Percentiles rank a stretch among this genome's conserved stretches.
Evolutionary conservation across 2,329 filamentous ascomycete genomes (phyloP).

Genomic region (Fusarium dlaminii): DNA sequence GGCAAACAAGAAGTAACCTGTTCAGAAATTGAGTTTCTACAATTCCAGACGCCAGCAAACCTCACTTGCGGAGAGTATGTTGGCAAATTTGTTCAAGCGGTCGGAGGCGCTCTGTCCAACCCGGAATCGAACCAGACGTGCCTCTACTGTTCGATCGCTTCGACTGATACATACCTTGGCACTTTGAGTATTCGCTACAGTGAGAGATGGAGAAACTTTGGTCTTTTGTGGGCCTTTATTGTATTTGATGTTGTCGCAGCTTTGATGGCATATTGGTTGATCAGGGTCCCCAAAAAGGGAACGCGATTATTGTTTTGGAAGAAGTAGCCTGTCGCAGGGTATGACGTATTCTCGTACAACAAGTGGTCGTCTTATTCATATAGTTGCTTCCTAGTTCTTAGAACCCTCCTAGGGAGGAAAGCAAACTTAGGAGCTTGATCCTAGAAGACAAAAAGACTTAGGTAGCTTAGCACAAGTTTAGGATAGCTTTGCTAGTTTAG

Average conservation of each 20-base stretch:
- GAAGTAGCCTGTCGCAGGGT: not conserved
- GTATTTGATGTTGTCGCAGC: slow-evolving; percentile 60
- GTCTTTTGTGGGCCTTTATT: slow-evolving; percentile 62
- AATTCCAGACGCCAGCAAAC: slow-evolving; percentile 67
- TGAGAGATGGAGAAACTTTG: slow-evolving; percentile 65
- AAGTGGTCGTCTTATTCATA: too few species aligned
- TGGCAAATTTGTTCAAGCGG: slow-evolving; percentile 49
- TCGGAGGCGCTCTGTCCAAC: slow-evolving; percentile 60
- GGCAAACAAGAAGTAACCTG: slow-evolving; percentile 51
- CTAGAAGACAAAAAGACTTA: too few species aligned
- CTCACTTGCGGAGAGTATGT: slow-evolving; percentile 63
- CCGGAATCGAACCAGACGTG: slow-evolving; percentile 46
- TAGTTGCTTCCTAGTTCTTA: too few species aligned
- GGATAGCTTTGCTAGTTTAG: too few species aligned
- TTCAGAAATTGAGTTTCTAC: slow-evolving; percentile 62
- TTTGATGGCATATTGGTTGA: slow-evolving; percentile 4
- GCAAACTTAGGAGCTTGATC: too few species aligned
- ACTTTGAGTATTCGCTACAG: slow-evolving; percentile 54
- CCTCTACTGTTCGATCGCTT: slow-evolving; percentile 52
- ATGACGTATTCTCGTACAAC: too few species aligned
- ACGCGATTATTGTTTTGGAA: not conserved
- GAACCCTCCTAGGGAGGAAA: too few species aligned
- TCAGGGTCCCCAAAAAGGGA: slow-evolving; percentile 11
- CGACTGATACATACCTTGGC: slow-evolving; percentile 48
- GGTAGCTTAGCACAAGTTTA: too few species aligned